Evolutionary conservation across 2,329 filamentous ascomycete genomes (phyloP).

Genomic region (Sporothrix pallida): DNA sequence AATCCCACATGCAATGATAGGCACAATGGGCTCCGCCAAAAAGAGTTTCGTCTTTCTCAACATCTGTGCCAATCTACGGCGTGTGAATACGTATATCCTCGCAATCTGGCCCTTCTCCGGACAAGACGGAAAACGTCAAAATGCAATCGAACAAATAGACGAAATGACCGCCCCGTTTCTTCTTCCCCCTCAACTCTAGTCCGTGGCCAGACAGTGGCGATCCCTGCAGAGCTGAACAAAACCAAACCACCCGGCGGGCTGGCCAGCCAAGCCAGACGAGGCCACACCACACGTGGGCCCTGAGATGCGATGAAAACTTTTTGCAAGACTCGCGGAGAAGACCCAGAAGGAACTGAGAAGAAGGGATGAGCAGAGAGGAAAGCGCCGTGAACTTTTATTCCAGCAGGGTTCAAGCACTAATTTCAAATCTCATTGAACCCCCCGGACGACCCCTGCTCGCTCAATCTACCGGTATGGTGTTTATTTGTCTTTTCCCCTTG

Average conservation of each 20-base stretch:
- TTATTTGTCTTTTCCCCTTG: conserved; percentile 12
- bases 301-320: conserved; percentile 10
- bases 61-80: conserved; percentile 7
- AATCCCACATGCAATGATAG: not conserved
- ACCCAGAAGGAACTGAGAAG: not conserved
- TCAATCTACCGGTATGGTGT: conserved; percentile 11
- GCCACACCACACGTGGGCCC: conserved; percentile 26
- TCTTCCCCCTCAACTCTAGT: not conserved
- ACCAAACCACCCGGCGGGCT: conserved; percentile 10
- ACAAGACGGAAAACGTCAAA: not conserved
- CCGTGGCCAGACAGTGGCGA: conserved; percentile 3
- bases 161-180: conserved; percentile 2
- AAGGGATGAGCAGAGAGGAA: not conserved
- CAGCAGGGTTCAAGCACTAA: not conserved
- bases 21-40: not conserved
- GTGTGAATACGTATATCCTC: not conserved
- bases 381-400: not conserved
- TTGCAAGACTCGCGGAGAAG: not conserved
- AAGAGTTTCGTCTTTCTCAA: not conserved
- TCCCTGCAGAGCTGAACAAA: conserved; percentile 30
- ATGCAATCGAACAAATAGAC: not conserved
- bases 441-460: conserved; percentile 21
- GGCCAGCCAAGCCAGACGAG: conserved; percentile 20
- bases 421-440: not conserved
- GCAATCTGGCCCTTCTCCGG: conserved; percentile 6